phyloP scores from a whole-genome alignment of 768 basidiomycete genomes.

The Saitozyma podzolica region DNA sequence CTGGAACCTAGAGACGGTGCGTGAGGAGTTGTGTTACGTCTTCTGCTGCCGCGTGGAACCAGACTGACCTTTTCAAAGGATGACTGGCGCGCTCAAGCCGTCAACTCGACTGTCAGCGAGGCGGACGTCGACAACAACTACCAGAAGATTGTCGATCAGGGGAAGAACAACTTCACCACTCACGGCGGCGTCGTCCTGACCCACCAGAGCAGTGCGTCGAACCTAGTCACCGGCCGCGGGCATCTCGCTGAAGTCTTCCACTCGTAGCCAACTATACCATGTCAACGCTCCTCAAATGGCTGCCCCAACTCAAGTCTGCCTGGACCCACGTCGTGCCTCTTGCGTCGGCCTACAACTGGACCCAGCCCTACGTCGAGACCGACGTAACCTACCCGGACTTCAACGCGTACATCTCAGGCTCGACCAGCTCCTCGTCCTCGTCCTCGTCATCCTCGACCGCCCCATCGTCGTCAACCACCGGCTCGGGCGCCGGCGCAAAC shows the following conservation, averaged over 20 bases:
- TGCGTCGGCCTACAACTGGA: conserved; percentile 43
- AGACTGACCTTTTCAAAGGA: conserved; percentile 9
- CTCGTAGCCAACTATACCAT: conserved; percentile 51
- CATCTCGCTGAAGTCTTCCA: background rate
- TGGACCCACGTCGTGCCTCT: conserved; percentile 48
- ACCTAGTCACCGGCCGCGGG: background rate
- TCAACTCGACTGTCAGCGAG: conserved; percentile 26
- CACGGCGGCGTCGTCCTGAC: conserved; percentile 49
- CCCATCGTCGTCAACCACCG: background rate
- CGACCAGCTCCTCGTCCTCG: background rate
- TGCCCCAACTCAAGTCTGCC: conserved; percentile 37
- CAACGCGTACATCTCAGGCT: conserved; percentile 23
- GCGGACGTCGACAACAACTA: conserved; percentile 48
- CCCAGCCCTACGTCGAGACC: conserved; percentile 49
- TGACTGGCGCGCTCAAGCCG: conserved; percentile 45
- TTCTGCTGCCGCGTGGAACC: background rate
- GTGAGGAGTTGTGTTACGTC: background rate
- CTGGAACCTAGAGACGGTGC: conserved; percentile 40
- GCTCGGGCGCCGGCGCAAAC: background rate
- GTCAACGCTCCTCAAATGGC: conserved; percentile 34
- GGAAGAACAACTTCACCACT: conserved; percentile 39
- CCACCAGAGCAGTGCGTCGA: conserved; percentile 43
- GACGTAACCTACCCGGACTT: conserved; percentile 39
- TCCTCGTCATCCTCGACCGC: background rate
- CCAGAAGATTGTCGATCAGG: conserved; percentile 34